Percentiles rank a stretch among this genome's conserved stretches.
These are phyloP conservation scores for Suhomyces emberorum DNA, from an alignment of 805 yeast species.

Conservation along the genomic window DNA sequence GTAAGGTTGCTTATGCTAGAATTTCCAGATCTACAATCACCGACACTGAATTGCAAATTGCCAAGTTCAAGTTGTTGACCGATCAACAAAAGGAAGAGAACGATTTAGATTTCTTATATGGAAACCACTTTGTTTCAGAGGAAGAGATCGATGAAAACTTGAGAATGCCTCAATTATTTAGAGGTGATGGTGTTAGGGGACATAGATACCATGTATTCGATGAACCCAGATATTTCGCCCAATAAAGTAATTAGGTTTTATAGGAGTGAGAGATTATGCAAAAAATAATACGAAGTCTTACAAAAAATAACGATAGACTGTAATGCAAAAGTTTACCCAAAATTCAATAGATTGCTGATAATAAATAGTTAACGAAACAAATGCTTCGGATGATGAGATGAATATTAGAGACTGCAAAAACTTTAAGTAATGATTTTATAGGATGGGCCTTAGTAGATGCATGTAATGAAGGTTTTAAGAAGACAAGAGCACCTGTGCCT, in stretches of 20 bases:
- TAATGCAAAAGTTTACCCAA: too few species aligned
- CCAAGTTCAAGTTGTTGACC: conserved; percentile 69
- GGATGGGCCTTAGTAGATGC: too few species aligned
- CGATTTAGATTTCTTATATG: conserved; percentile 44
- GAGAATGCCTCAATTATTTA: conserved; percentile 74
- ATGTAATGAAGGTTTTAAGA: too few species aligned
- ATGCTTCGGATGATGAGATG: too few species aligned
- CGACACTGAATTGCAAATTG: conserved; percentile 95
- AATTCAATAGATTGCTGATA: too few species aligned
- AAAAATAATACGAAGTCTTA: too few species aligned
- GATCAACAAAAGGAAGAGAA: conserved; percentile 30
- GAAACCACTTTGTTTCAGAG: conserved; percentile 56
- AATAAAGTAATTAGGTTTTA: conserved; percentile 3
- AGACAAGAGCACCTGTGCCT: conserved; percentile 6
- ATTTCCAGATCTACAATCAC: conserved; percentile 91
- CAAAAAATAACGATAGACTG: too few species aligned
- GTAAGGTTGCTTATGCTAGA: conserved; percentile 90
- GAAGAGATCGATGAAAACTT: conserved; percentile 54
- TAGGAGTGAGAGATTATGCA: too few species aligned
- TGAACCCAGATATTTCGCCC: conserved; percentile 78
- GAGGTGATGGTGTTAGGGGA: conserved; percentile 91
- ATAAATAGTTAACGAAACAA: too few species aligned
- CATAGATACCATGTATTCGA: conserved; percentile 94
- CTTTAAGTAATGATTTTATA: too few species aligned
- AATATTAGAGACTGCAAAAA: too few species aligned